These are phyloP conservation scores for Vaccinium macrocarpon DNA, from an alignment of 148 eudicot species.

Conservation along the genomic window DNA sequence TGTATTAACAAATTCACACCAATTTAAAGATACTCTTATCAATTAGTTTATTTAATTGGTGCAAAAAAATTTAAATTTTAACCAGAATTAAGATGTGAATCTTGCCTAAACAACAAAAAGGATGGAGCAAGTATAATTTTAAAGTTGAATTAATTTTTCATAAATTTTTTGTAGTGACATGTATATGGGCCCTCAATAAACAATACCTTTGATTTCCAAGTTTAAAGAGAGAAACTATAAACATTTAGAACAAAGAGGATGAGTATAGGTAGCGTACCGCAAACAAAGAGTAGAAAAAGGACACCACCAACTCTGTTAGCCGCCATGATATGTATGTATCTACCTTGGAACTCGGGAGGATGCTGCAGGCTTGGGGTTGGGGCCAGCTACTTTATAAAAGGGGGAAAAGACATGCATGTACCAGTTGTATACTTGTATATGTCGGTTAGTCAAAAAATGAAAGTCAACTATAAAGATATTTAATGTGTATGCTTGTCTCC, in stretches of 20 bases:
- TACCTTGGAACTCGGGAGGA: not conserved
- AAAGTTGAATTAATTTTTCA: not conserved
- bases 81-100: too few relatives aligned
- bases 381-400: not conserved
- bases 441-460: not conserved
- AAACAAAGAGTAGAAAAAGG: not conserved
- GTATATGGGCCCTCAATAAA: not conserved
- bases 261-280: not conserved
- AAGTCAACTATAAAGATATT: not conserved
- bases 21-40: too few relatives aligned
- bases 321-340: not conserved
- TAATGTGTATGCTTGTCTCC: not conserved
- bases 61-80: too few relatives aligned
- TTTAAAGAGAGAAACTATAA: not conserved
- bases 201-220: not conserved
- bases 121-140: too few relatives aligned
- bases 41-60: too few relatives aligned
- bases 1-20: too few relatives aligned
- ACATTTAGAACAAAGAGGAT: not conserved
- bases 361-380: not conserved
- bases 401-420: too few relatives aligned
- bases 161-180: not conserved
- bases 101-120: too few relatives aligned
- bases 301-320: constrained; percentile 6
- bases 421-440: too few relatives aligned